phyloP scores from a whole-genome alignment of 1,284 basidiomycete species.

The Heterobasidion irregulare region DNA sequence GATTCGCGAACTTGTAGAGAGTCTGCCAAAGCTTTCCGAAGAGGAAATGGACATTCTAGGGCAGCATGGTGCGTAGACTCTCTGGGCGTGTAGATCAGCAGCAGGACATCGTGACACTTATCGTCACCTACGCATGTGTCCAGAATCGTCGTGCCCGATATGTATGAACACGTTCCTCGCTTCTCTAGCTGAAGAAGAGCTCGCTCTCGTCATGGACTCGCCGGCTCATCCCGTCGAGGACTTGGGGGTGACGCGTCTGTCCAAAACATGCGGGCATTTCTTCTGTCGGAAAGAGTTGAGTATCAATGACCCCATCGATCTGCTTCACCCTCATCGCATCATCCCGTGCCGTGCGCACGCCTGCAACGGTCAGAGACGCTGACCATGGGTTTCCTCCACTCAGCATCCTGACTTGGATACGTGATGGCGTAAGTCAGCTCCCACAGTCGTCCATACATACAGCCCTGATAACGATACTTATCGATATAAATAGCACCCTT shows the following conservation, averaged over 20 bases:
- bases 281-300: slow-evolving; percentile 70
- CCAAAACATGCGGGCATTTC: slow-evolving; percentile 55
- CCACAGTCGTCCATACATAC: background rate
- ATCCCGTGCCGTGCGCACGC: background rate
- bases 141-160: slow-evolving; percentile 63
- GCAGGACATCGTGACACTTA: too few species aligned
- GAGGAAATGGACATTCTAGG: slow-evolving; percentile 28
- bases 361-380: background rate
- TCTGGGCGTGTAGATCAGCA: background rate
- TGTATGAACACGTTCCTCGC: slow-evolving; percentile 58
- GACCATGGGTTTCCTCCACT: background rate
- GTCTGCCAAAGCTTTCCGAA: slow-evolving; percentile 36
- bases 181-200: slow-evolving; percentile 65
- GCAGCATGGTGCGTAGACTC: slow-evolving; percentile 23
- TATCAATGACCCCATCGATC: background rate
- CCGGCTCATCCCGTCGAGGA: slow-evolving; percentile 61
- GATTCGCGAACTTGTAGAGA: slow-evolving; percentile 23
- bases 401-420: slow-evolving; percentile 61
- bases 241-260: slow-evolving; percentile 56
- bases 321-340: background rate
- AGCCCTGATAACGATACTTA: background rate
- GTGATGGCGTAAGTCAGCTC: slow-evolving; percentile 37
- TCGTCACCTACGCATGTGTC: background rate
- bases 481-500: slow-evolving; percentile 34
- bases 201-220: slow-evolving; percentile 62